Conservation (phyloP, 164 flowering plant species). For the Aristolochia contorta region DNA sequence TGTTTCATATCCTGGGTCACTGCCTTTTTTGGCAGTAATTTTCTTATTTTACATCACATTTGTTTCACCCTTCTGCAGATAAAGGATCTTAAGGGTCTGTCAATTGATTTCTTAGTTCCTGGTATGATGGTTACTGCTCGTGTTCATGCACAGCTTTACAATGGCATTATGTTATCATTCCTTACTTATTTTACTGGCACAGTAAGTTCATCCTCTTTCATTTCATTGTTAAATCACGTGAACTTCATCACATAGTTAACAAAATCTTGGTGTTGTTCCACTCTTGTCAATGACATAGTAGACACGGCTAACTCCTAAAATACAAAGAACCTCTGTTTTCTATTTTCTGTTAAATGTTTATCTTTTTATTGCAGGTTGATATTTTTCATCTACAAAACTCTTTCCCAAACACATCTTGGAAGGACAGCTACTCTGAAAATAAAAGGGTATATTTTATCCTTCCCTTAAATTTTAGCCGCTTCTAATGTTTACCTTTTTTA, state of each 20-base stretch:
- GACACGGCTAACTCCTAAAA: not conserved
- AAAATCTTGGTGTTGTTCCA: no score
- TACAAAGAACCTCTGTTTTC: not conserved
- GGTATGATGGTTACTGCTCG: constrained; percentile 96
- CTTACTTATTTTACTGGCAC: constrained; percentile 95
- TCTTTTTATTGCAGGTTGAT: constrained; percentile 65
- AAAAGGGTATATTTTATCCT: constrained; percentile 53
- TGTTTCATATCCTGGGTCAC: not conserved
- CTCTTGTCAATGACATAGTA: not conserved
- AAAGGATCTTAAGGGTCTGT: constrained; percentile 82
- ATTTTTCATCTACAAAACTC: constrained; percentile 62
- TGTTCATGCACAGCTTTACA: constrained; percentile 67
- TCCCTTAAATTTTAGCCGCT: not conserved
- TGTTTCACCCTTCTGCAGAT: constrained; percentile 33
- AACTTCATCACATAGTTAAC: no score
- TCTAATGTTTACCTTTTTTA: no score
- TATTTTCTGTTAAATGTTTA: not conserved
- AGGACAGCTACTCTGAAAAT: constrained; percentile 47
- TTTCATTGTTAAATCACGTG: no score
- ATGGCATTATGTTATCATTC: constrained; percentile 85
- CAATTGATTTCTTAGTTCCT: constrained; percentile 83
- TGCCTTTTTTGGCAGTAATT: not conserved
- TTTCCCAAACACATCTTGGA: constrained; percentile 61
- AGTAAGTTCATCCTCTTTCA: constrained; percentile 34
- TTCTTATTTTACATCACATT: not conserved